Percentiles rank a stretch among this genome's conserved stretches.
phyloP scores from a whole-genome alignment of 208 protist genomes.

The Trichomonas tenax region DNA sequence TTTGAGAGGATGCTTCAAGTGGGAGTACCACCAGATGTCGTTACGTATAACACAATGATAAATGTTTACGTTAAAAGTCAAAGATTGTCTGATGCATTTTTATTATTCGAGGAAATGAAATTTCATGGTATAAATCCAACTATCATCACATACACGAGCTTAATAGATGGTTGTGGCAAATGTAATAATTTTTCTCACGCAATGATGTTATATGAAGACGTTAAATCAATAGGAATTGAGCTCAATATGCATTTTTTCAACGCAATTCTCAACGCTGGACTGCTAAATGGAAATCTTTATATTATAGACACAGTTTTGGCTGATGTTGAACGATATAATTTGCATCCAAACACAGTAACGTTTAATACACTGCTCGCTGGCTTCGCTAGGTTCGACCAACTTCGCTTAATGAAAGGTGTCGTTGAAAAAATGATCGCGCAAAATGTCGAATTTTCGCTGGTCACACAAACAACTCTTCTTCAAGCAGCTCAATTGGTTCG shows the following conservation, averaged over 20 bases:
- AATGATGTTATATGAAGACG: neutral
- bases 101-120: neutral
- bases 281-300: neutral
- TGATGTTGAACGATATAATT: neutral
- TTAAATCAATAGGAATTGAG: neutral
- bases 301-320: neutral
- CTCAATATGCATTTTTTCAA: neutral
- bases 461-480: neutral
- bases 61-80: conserved; percentile 14
- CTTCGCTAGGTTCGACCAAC: neutral
- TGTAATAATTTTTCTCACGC: neutral
- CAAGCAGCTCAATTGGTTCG: neutral
- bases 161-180: neutral
- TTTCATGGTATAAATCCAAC: neutral
- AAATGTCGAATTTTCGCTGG: neutral
- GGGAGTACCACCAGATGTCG: neutral
- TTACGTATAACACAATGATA: conserved; percentile 5
- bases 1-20: neutral
- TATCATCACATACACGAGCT: neutral
- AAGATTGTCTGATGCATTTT: neutral
- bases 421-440: neutral
- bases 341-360: neutral
- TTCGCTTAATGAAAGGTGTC: neutral
- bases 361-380: neutral
- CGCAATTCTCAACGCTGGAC: neutral